A percentile compares a stretch with the other conserved stretches of the same genome.
phyloP scores from a whole-genome alignment of 495 filamentous ascomycete species.

The Apodospora peruviana region DNA sequence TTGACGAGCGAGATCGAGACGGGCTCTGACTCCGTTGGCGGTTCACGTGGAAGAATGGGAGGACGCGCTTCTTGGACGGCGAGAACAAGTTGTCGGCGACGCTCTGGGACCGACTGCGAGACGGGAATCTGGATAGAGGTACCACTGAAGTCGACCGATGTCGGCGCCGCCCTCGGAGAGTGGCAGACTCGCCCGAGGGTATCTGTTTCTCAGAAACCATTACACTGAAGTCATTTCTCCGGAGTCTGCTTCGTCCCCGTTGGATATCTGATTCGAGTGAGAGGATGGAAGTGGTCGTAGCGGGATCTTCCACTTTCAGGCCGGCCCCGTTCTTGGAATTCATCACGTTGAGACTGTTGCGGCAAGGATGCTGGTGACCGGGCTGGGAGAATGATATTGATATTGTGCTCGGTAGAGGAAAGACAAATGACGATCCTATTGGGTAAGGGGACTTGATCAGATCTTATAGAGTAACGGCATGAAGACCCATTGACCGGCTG shows the following conservation, averaged over 20 bases:
- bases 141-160: constrained; percentile 31
- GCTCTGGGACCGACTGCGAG: constrained; percentile 20
- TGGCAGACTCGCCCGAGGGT: constrained; percentile 32
- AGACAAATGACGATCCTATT: too few species aligned
- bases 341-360: too few species aligned
- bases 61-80: constrained; percentile 23
- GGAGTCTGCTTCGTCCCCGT: constrained; percentile 29
- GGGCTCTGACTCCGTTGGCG: constrained; percentile 31
- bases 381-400: too few species aligned
- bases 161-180: constrained; percentile 33
- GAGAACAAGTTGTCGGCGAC: constrained; percentile 19
- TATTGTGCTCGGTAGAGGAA: too few species aligned
- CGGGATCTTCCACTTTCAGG: neutral
- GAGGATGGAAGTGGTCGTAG: constrained; percentile 7
- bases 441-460: too few species aligned
- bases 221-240: constrained; percentile 18
- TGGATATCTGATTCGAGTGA: constrained; percentile 28
- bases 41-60: constrained; percentile 24
- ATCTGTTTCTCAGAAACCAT: constrained; percentile 11
- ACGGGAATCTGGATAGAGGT: constrained; percentile 10
- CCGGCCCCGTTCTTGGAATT: too few species aligned
- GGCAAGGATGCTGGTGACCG: too few species aligned
- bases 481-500: too few species aligned
- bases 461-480: too few species aligned
- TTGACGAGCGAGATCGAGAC: constrained; percentile 29